Conservation (phyloP, 1,139 yeast species). For the Meyerozyma carpophila region DNA sequence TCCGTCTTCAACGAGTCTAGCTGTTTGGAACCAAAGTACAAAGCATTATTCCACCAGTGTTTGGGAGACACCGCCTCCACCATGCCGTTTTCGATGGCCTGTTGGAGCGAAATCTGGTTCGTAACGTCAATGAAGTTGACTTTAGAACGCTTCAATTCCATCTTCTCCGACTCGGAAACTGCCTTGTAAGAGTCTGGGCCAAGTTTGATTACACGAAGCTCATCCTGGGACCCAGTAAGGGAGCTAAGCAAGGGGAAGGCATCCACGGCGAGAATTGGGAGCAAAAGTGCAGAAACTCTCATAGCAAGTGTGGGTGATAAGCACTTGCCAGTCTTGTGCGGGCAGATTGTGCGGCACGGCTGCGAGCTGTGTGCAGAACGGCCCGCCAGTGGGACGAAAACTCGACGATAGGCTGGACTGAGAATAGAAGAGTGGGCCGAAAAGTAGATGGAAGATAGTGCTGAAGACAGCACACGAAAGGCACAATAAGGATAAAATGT, state of each 20-base stretch:
- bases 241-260: neutral
- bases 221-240: constrained; percentile 4
- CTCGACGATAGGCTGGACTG: too few species aligned
- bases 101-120: constrained; percentile 30
- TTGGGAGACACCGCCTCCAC: constrained; percentile 11
- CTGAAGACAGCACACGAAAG: too few species aligned
- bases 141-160: constrained; percentile 48
- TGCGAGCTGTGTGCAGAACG: too few species aligned
- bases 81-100: constrained; percentile 27
- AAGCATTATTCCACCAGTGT: constrained; percentile 11
- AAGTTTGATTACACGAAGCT: constrained; percentile 29
- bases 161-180: constrained; percentile 54
- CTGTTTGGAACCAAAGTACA: constrained; percentile 28
- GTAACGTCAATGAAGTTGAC: constrained; percentile 71
- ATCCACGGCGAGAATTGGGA: neutral
- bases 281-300: neutral
- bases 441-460: too few species aligned
- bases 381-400: too few species aligned
- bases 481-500: too few species aligned
- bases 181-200: constrained; percentile 35
- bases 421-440: too few species aligned
- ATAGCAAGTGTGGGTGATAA: neutral
- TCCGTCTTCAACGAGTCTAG: constrained; percentile 18
- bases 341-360: neutral
- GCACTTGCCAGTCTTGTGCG: neutral